phyloP scores from a whole-genome alignment of 2,329 filamentous ascomycete genomes.

The Alternaria infectoria region DNA sequence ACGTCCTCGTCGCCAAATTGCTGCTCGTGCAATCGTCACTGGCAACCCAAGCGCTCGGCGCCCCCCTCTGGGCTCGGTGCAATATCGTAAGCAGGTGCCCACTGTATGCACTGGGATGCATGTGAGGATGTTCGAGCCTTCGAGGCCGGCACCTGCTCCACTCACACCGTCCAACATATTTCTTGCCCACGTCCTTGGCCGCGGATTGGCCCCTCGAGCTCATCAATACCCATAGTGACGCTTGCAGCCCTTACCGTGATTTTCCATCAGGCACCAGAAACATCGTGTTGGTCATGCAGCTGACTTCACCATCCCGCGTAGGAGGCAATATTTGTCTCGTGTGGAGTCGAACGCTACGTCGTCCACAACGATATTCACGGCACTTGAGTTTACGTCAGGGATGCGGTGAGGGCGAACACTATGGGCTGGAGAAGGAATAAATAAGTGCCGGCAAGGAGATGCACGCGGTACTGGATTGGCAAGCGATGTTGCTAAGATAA shows the following conservation, averaged over 20 bases:
- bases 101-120: constrained; percentile 12
- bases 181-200: constrained; percentile 9
- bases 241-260: constrained; percentile 3
- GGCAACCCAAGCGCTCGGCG: constrained; percentile 26
- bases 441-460: neutral
- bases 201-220: constrained; percentile 4
- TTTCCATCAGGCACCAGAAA: constrained; percentile 9
- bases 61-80: constrained; percentile 20
- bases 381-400: neutral
- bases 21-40: constrained; percentile 29
- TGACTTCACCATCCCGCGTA: constrained; percentile 1
- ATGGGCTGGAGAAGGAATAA: neutral
- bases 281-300: constrained; percentile 4
- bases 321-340: constrained; percentile 1
- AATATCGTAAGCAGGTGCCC: constrained; percentile 28
- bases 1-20: constrained; percentile 7
- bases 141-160: constrained; percentile 18
- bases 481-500: neutral
- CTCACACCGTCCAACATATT: constrained; percentile 16
- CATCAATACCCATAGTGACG: constrained; percentile 1
- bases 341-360: constrained; percentile 6
- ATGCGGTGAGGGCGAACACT: constrained; percentile 8
- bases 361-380: neutral
- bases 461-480: neutral
- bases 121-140: constrained; percentile 21